Evolutionary conservation across 202 grass and related monocot genomes (phyloP).

Genomic region (Dendrocalamus latiflorus): DNA sequence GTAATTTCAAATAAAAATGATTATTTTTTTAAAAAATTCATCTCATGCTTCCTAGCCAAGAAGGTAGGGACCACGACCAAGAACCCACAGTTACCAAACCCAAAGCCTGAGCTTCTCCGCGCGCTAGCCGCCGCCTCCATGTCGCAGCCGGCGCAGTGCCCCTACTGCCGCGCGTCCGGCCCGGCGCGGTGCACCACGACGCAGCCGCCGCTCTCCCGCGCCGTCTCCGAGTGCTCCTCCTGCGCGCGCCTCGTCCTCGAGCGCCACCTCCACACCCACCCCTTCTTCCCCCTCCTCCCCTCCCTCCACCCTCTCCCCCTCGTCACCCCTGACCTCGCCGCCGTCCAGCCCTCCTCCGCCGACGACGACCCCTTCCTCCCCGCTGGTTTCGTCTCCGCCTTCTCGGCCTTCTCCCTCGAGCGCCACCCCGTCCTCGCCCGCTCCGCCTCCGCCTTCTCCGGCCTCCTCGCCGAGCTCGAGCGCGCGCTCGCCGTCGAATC

Average conservation of each 20-base stretch:
- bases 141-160: conserved; percentile 49
- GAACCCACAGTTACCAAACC: background rate
- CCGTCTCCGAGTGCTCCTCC: conserved; percentile 69
- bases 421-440: conserved; percentile 72
- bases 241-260: conserved; percentile 69
- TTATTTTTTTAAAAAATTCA: too few species aligned
- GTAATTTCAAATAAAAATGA: too few species aligned
- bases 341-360: background rate
- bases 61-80: background rate
- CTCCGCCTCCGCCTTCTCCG: conserved; percentile 83
- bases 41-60: too few species aligned
- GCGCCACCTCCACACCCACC: conserved; percentile 68
- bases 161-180: conserved; percentile 58
- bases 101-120: background rate
- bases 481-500: conserved; percentile 59
- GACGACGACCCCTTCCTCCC: conserved; percentile 83
- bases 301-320: conserved; percentile 59
- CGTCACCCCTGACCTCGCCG: conserved; percentile 58
- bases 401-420: conserved; percentile 93
- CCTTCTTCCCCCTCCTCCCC: conserved; percentile 73
- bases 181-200: conserved; percentile 50
- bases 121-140: background rate
- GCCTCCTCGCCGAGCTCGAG: conserved; percentile 92
- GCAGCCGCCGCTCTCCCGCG: conserved; percentile 60
- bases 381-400: conserved; percentile 84